Evolutionary conservation across 345 rosid species (phyloP).

Genomic region (Rhodomyrtus tomentosa): DNA sequence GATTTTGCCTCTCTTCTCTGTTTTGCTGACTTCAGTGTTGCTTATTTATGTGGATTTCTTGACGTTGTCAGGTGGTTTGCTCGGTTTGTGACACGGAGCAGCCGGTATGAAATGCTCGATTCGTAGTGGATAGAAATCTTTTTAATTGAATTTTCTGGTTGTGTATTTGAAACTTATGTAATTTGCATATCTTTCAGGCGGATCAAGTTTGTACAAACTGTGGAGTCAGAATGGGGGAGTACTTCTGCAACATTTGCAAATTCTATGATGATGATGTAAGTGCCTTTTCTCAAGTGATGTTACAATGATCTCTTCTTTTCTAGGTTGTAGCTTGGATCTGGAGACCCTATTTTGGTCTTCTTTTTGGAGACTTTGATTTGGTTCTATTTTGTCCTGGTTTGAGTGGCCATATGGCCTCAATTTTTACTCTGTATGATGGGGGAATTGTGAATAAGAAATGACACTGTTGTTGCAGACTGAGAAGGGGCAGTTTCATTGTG

Average conservation of each 20-base stretch:
- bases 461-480: slow-evolving; percentile 30
- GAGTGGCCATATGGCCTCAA: not conserved
- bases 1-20: not conserved
- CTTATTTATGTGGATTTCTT: not conserved
- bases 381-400: not conserved
- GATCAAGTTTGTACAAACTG: slow-evolving; percentile 81
- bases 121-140: not conserved
- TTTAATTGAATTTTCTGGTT: not conserved
- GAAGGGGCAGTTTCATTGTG: slow-evolving; percentile 81
- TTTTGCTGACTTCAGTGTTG: not conserved
- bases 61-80: slow-evolving; percentile 63
- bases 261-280: slow-evolving; percentile 91
- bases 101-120: slow-evolving; percentile 43
- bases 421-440: not conserved
- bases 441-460: not conserved
- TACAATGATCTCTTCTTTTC: not conserved
- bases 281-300: not conserved
- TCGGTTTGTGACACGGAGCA: slow-evolving; percentile 94
- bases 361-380: not conserved
- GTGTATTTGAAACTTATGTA: not conserved
- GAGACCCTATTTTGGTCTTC: not conserved
- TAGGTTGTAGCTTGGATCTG: not conserved
- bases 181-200: slow-evolving; percentile 25
- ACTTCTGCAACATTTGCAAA: slow-evolving; percentile 80
- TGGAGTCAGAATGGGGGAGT: slow-evolving; percentile 98